phyloP scores from a whole-genome alignment of 2,329 filamentous ascomycete genomes.

The Cladosporium sp. region DNA sequence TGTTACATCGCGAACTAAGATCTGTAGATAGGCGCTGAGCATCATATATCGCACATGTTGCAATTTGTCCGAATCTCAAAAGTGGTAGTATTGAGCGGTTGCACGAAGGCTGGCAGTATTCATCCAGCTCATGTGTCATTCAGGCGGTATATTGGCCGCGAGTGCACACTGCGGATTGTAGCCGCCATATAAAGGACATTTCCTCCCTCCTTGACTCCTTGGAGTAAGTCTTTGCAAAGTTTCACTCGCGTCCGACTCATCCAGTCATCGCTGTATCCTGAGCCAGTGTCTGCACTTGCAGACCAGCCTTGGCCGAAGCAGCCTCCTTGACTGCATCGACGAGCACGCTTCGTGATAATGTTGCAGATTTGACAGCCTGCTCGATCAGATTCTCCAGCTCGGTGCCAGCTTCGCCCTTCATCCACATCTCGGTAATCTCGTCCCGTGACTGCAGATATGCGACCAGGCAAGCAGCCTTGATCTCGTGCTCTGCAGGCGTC shows the following conservation, averaged over 20 bases:
- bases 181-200: background rate
- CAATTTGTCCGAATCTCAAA: background rate
- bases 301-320: slow-evolving; percentile 42
- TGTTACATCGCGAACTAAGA: background rate
- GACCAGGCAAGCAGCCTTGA: slow-evolving; percentile 84
- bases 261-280: slow-evolving; percentile 37
- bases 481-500: slow-evolving; percentile 75
- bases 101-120: background rate
- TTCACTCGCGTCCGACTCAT: slow-evolving; percentile 24
- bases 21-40: background rate
- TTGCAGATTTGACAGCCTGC: slow-evolving; percentile 64
- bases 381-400: slow-evolving; percentile 60
- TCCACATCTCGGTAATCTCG: slow-evolving; percentile 92
- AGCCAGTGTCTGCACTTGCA: slow-evolving; percentile 19
- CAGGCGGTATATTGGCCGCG: background rate
- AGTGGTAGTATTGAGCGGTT: background rate
- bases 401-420: slow-evolving; percentile 68
- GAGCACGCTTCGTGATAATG: slow-evolving; percentile 61
- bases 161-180: background rate
- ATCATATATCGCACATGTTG: background rate
- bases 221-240: background rate
- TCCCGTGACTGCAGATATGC: slow-evolving; percentile 85
- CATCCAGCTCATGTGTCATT: background rate
- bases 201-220: background rate
- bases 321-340: slow-evolving; percentile 64